A percentile compares a stretch with the other conserved stretches of the same genome.
Evolutionary conservation across 129 eudicot genomes (phyloP).

Genomic region (Rutidosis leptorrhynchoides): DNA sequence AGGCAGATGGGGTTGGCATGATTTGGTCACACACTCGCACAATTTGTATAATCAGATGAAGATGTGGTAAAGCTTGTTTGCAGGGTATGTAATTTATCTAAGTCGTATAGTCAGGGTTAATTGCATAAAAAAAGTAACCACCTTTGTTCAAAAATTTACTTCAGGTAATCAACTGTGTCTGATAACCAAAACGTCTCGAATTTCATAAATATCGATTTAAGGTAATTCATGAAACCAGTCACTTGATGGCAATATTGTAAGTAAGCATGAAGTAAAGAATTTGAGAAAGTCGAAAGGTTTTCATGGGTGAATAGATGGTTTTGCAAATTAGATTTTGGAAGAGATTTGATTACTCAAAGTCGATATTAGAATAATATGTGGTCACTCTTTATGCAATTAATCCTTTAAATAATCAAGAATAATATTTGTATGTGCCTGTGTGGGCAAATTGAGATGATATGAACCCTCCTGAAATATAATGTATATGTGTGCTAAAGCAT

Average conservation of each 20-base stretch:
- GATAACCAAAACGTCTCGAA: not conserved
- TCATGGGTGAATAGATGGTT: not conserved
- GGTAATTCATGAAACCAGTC: not conserved
- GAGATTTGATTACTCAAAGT: not conserved
- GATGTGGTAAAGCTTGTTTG: not conserved
- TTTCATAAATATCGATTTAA: not conserved
- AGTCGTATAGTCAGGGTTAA: not conserved
- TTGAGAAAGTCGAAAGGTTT: not conserved
- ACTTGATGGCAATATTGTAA: not conserved
- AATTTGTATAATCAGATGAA: not conserved
- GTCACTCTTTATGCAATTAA: not conserved
- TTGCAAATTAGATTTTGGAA: not conserved
- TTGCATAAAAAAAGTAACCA: not conserved
- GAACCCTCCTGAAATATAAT: not conserved
- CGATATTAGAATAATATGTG: not conserved
- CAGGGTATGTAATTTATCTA: not conserved
- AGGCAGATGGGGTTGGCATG: constrained; percentile 51
- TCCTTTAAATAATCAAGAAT: not conserved
- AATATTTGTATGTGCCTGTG: not conserved
- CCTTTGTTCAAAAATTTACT: not conserved
- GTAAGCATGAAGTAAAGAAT: not conserved
- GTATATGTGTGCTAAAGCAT: not conserved
- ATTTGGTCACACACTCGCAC: not conserved
- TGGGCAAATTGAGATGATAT: not conserved
- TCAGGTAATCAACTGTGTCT: not conserved